Evolutionary conservation across 306 rosid species (phyloP), one percentile per base, ranked within the genome.

Genomic region (Corylus americana): DNA sequence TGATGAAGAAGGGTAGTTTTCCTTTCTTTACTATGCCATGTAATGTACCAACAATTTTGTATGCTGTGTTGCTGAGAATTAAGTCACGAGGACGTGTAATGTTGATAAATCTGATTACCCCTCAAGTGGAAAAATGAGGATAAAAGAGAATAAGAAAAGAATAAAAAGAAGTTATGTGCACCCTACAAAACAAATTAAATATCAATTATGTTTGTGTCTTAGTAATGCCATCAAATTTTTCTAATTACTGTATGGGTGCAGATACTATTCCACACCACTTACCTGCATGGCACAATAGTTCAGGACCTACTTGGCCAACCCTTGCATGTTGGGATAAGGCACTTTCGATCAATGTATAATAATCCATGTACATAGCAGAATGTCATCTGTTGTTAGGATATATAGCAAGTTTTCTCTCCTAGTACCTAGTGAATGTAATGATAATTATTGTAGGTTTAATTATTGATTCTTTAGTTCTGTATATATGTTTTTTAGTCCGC

Each of bases 401-500:
- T 2, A 16, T 39, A 35, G 53, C 39, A 37, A 29, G 17, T 35
- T 63, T 13, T 39, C 71, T 66, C 3, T 37, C 71, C 25, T 70
- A 51, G 66, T 8, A 47, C 51, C 73, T 11, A 51, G 64, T 9
- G 10, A 70, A 42, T 81, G 55, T 48, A 18, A 14, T 7, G n/a
- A 53, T 18, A 70, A 47, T 55, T 73, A 58, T 7, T 63, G 13
- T 9, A 68, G 77, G 84, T 75, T 16, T 20, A n/a, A 13, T 75
- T 62, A 25, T 47, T 37, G 72, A 45, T 47, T 47, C 20, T 47
- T 27, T 71, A 44, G 14, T 18, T 45, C n/a, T 58, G 71, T 69
- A 22, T 45, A 39, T 53, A 25, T 64, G 18, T 71, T 72, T 18
- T 59, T 39, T 54, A 8, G 72, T 67, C 72, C 70, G 47, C 51